Evolutionary conservation across 768 basidiomycete species (phyloP).

Genomic region (Lactarius sp.): DNA sequence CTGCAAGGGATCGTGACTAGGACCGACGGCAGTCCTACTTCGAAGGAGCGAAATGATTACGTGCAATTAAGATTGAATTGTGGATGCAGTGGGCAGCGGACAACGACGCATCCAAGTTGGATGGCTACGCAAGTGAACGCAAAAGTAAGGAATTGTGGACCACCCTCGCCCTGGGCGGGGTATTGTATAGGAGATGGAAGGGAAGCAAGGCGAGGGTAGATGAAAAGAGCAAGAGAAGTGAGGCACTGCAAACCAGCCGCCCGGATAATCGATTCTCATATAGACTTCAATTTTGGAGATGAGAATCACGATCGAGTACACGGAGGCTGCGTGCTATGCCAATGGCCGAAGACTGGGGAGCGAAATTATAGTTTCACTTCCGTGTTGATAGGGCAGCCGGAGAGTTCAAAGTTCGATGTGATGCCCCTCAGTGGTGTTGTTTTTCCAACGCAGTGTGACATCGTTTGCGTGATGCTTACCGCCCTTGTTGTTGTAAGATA

Average conservation of each 20-base stretch:
- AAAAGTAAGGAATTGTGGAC: conserved; percentile 6
- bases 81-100: conserved; percentile 5
- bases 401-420: conserved; percentile 1
- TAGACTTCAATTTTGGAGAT: conserved; percentile 11
- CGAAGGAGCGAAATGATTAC: conserved; percentile 23
- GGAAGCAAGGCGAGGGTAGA: conserved; percentile 6
- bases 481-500: background rate
- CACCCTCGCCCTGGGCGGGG: conserved; percentile 16
- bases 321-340: conserved; percentile 3
- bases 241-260: conserved; percentile 5
- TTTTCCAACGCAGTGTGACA: background rate
- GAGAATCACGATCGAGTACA: conserved; percentile 19
- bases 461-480: conserved; percentile 6
- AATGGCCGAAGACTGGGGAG: conserved; percentile 7
- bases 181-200: conserved; percentile 4
- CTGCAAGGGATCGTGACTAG: conserved; percentile 20
- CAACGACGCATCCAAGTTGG: conserved; percentile 21
- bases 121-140: conserved; percentile 3
- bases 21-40: conserved; percentile 10
- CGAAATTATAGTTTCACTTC: conserved; percentile 1
- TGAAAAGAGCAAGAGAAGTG: conserved; percentile 8
- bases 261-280: conserved; percentile 23
- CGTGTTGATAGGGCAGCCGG: conserved; percentile 9
- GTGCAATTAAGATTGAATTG: conserved; percentile 21
- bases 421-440: conserved; percentile 7